Conservation (phyloP, 495 filamentous ascomycete species). For the Ascobolus immersus region DNA sequence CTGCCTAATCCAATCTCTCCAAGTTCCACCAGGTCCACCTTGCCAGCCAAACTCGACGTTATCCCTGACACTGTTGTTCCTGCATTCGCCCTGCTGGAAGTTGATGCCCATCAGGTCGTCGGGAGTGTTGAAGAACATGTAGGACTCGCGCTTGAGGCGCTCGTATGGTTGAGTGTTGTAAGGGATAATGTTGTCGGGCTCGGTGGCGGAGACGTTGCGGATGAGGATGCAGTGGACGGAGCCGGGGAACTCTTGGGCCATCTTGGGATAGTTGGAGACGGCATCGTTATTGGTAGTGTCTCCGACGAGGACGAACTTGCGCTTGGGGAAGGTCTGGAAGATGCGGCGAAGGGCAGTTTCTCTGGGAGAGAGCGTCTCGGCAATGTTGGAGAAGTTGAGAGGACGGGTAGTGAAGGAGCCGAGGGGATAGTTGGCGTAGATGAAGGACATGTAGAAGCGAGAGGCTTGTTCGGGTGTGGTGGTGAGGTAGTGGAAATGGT, state of each 20-base stretch:
- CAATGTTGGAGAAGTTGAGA: slow-evolving; percentile 51
- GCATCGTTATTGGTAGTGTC: slow-evolving; percentile 59
- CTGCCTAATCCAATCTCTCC: no score
- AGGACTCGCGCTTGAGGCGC: slow-evolving; percentile 31
- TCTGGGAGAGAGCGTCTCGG: slow-evolving; percentile 43
- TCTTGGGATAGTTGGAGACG: slow-evolving; percentile 45
- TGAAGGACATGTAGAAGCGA: slow-evolving; percentile 56
- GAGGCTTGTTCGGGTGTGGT: slow-evolving; percentile 62
- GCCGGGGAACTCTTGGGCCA: slow-evolving; percentile 35
- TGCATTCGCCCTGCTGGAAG: slow-evolving; percentile 41
- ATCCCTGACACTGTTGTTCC: slow-evolving; percentile 34
- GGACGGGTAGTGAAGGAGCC: slow-evolving; percentile 52
- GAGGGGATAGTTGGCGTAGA: slow-evolving; percentile 37
- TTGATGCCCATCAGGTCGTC: slow-evolving; percentile 44
- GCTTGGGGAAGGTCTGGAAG: slow-evolving; percentile 47
- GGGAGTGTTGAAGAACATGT: slow-evolving; percentile 54
- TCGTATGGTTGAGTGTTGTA: slow-evolving; percentile 52
- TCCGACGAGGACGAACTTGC: slow-evolving; percentile 49
- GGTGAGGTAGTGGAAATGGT: slow-evolving; percentile 65
- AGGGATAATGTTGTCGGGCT: slow-evolving; percentile 34
- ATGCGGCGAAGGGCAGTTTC: slow-evolving; percentile 39
- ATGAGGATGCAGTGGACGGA: slow-evolving; percentile 60
- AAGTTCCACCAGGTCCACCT: slow-evolving; percentile 27
- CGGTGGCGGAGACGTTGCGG: slow-evolving; percentile 46
- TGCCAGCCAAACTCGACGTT: slow-evolving; percentile 46